Conservation (phyloP, 1,284 basidiomycete genomes). For the Sanghuangporus sanghuang region DNA sequence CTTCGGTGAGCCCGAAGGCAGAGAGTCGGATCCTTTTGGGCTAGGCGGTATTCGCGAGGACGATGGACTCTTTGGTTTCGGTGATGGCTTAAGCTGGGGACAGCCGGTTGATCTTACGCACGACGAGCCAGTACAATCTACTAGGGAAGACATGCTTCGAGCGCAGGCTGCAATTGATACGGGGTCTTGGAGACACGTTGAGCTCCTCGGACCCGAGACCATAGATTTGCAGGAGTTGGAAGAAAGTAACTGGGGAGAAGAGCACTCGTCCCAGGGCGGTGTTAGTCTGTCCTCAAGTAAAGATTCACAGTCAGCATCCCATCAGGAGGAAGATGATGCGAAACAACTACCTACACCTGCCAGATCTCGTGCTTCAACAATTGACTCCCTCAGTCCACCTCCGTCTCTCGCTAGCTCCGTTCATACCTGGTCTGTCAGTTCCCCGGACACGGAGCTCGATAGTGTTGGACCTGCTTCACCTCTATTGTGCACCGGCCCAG, state of each 20-base stretch:
- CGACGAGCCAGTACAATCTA: not conserved
- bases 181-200: conserved; percentile 41
- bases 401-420: conserved; percentile 4
- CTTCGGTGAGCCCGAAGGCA: conserved; percentile 23
- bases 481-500: not conserved
- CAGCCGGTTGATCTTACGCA: conserved; percentile 10
- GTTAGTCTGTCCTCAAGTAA: not conserved
- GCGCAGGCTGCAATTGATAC: not conserved
- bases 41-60: conserved; percentile 18
- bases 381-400: not conserved
- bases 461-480: conserved; percentile 14
- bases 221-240: conserved; percentile 42
- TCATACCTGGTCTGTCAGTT: conserved; percentile 4
- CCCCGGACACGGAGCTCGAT: conserved; percentile 14
- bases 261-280: not conserved
- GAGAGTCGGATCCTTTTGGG: conserved; percentile 26
- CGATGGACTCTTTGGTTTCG: not conserved
- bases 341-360: not conserved
- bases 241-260: conserved; percentile 19
- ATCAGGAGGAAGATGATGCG: not conserved
- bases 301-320: not conserved
- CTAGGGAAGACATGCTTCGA: not conserved
- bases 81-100: conserved; percentile 6
- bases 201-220: conserved; percentile 44
- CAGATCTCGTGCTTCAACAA: not conserved